A percentile compares a stretch with the other conserved stretches of the same genome.
phyloP scores from a whole-genome alignment of 1,139 yeast species.

The Pneumocystis jirovecii region DNA sequence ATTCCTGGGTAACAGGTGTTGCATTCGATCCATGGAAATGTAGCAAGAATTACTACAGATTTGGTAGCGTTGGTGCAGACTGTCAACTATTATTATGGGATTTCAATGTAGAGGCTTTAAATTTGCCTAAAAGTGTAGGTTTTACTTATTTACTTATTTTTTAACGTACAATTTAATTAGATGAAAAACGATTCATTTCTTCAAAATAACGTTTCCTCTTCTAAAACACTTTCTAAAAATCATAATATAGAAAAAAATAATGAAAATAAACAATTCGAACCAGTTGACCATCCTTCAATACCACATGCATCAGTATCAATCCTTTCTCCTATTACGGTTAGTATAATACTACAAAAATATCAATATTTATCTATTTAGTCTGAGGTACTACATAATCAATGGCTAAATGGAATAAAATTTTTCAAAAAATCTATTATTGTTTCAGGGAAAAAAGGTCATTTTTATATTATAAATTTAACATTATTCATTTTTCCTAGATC shows the following conservation, averaged over 20 bases:
- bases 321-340: neutral
- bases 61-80: slow-evolving; percentile 58
- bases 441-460: neutral
- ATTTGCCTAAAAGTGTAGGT: slow-evolving; percentile 19
- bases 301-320: neutral
- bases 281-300: neutral
- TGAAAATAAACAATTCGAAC: neutral
- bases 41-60: slow-evolving; percentile 33
- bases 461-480: neutral
- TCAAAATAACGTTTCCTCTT: slow-evolving; percentile 2
- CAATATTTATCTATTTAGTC: neutral
- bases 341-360: neutral
- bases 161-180: neutral
- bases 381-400: neutral
- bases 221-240: slow-evolving; percentile 11
- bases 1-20: slow-evolving; percentile 46
- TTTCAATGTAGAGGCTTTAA: slow-evolving; percentile 46
- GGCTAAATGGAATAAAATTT: neutral
- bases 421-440: neutral
- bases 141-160: neutral
- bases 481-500: neutral
- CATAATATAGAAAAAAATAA: slow-evolving; percentile 1
- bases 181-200: neutral
- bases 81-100: slow-evolving; percentile 60
- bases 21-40: slow-evolving; percentile 29